A percentile compares a stretch with the other conserved stretches of the same genome.
Conservation (phyloP, 169 alveolate species). For the Plasmodium sp. region DNA sequence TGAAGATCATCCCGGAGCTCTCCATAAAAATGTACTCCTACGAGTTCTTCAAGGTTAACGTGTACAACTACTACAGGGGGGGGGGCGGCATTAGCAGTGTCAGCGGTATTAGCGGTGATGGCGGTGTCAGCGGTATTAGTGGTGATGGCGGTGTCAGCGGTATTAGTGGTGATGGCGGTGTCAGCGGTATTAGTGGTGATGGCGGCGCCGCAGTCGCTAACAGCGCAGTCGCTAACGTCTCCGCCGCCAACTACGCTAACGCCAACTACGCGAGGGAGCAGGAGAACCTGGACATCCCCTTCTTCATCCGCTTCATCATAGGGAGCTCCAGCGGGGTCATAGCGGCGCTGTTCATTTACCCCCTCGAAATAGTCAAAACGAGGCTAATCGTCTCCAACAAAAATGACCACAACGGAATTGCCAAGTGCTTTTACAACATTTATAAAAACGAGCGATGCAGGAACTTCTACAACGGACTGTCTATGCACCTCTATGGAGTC, state of each 20-base stretch:
- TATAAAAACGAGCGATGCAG: constrained; percentile 33
- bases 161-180: neutral
- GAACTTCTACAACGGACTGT: constrained; percentile 48
- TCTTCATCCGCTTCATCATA: constrained; percentile 58
- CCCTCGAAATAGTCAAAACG: constrained; percentile 64
- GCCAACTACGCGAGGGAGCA: neutral
- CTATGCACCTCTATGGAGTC: constrained; percentile 62
- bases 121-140: neutral
- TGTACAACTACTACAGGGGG: constrained; percentile 40
- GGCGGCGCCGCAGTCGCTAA: neutral
- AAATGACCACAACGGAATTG: constrained; percentile 32
- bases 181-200: neutral
- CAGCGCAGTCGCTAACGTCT: too few relatives aligned
- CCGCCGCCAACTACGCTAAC: too few relatives aligned
- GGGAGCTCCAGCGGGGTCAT: constrained; percentile 73
- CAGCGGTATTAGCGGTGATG: neutral
- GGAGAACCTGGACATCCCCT: constrained; percentile 21
- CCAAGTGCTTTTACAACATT: constrained; percentile 39
- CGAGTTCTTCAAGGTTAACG: constrained; percentile 53
- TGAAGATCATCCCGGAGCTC: constrained; percentile 54
- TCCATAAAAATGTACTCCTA: constrained; percentile 71
- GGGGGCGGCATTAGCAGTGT: neutral
- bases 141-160: neutral
- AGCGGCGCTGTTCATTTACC: constrained; percentile 57
- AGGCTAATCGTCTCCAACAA: constrained; percentile 56